Percentiles rank a stretch among this genome's conserved stretches.
These are phyloP conservation scores for Myriosclerotinia curreyana DNA, from an alignment of 2,329 filamentous ascomycete genomes.

Conservation along the genomic window DNA sequence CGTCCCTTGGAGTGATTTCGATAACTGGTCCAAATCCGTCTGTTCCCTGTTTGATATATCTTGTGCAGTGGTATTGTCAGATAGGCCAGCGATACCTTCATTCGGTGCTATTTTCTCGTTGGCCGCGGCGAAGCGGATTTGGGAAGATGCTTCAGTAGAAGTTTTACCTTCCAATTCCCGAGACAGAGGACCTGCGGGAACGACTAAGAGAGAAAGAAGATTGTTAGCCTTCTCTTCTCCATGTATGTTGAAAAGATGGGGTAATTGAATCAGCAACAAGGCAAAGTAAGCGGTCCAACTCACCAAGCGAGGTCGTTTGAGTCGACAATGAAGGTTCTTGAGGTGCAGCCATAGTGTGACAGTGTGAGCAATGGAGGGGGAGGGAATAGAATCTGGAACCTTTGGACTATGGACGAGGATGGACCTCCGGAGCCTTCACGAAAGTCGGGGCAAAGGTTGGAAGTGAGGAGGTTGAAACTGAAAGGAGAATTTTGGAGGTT, in stretches of 20 bases:
- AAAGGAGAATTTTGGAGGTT: slow-evolving; percentile 25
- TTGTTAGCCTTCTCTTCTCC: background rate
- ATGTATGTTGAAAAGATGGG: slow-evolving; percentile 11
- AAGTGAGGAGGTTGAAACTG: slow-evolving; percentile 14
- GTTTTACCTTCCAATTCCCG: slow-evolving; percentile 25
- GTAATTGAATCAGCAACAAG: slow-evolving; percentile 23
- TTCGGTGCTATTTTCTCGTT: slow-evolving; percentile 66
- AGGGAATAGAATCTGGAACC: slow-evolving; percentile 15
- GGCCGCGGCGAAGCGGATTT: slow-evolving; percentile 69
- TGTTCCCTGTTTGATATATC: slow-evolving; percentile 27
- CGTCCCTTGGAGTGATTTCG: slow-evolving; percentile 67
- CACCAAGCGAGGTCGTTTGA: slow-evolving; percentile 30
- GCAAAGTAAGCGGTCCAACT: slow-evolving; percentile 30
- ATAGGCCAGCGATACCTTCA: slow-evolving; percentile 36
- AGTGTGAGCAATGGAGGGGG: slow-evolving; percentile 18
- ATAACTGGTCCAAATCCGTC: slow-evolving; percentile 46
- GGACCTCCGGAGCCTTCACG: slow-evolving; percentile 22
- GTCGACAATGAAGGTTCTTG: slow-evolving; percentile 24
- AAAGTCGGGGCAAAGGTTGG: slow-evolving; percentile 18
- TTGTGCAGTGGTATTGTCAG: slow-evolving; percentile 31
- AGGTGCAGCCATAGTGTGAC: slow-evolving; percentile 31
- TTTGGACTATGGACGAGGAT: slow-evolving; percentile 22
- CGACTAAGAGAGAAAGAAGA: background rate
- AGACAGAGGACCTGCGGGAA: slow-evolving; percentile 10
- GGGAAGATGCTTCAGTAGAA: slow-evolving; percentile 40